Evolutionary conservation across 768 basidiomycete genomes (phyloP).

Genomic region (Pseudohyphozyma bogoriensis): DNA sequence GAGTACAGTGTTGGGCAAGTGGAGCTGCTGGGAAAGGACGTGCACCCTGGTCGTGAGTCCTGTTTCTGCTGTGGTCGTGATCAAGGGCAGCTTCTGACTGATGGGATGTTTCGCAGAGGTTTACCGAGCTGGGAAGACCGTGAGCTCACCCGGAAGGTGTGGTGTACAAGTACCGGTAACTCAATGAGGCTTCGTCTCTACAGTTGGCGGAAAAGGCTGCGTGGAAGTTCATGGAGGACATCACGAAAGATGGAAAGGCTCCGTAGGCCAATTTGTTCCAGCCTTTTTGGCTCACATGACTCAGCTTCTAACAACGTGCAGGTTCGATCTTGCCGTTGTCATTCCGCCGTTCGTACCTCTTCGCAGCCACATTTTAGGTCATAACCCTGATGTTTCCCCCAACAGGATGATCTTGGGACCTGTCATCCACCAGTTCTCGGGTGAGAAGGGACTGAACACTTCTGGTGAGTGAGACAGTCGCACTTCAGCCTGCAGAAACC

Average conservation of each 20-base stretch:
- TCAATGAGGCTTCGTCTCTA: not conserved
- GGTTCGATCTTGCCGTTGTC: conserved; percentile 47
- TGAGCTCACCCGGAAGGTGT: too few relatives aligned
- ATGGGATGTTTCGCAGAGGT: conserved; percentile 33
- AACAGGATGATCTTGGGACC: too few relatives aligned
- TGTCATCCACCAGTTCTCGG: conserved; percentile 39
- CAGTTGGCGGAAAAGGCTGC: conserved; percentile 53
- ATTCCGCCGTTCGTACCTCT: conserved; percentile 48
- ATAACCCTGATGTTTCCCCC: too few relatives aligned
- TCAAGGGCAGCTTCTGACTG: too few relatives aligned
- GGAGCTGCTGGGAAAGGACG: conserved; percentile 46
- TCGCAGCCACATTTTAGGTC: conserved; percentile 35
- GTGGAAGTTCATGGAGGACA: conserved; percentile 44
- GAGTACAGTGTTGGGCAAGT: conserved; percentile 44
- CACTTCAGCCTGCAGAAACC: too few relatives aligned
- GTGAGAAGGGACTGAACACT: conserved; percentile 39
- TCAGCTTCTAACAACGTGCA: too few relatives aligned
- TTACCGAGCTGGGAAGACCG: conserved; percentile 54
- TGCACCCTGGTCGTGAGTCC: conserved; percentile 25
- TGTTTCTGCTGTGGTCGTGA: conserved; percentile 5
- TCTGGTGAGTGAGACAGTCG: too few relatives aligned
- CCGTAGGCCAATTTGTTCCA: too few relatives aligned
- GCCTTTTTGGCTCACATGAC: too few relatives aligned
- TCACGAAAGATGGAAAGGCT: conserved; percentile 38
- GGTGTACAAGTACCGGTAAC: too few relatives aligned